phyloP scores from a whole-genome alignment of 2,329 filamentous ascomycete species.

The Trichoderma sp. region DNA sequence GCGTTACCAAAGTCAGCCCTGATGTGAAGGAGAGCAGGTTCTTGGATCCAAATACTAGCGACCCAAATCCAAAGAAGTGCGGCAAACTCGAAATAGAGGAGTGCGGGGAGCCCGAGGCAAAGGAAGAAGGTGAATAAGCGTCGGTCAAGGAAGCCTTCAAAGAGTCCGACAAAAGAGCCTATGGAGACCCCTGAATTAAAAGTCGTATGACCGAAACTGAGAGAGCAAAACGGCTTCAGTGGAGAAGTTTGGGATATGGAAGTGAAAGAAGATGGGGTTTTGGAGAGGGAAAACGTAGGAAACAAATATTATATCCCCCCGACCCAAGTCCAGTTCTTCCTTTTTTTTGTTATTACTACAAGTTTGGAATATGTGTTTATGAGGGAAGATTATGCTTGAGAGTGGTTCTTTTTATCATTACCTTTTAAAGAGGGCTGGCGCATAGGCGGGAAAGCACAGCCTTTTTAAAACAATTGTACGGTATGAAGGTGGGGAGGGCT shows the following conservation, averaged over 20 bases:
- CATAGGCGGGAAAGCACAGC: conserved; percentile 37
- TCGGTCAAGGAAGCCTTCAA: neutral
- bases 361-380: conserved; percentile 24
- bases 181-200: neutral
- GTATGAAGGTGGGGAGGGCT: conserved; percentile 30
- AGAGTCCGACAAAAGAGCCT: neutral
- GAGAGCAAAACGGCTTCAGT: neutral
- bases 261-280: neutral
- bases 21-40: neutral
- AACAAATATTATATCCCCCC: neutral
- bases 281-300: conserved; percentile 4
- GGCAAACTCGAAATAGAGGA: too few species aligned
- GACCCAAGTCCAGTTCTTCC: neutral
- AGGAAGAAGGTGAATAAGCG: neutral
- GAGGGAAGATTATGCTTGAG: conserved; percentile 25
- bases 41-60: too few species aligned
- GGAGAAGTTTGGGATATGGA: neutral
- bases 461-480: conserved; percentile 34
- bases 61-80: too few species aligned
- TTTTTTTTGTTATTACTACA: conserved; percentile 4
- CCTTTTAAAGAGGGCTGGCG: conserved; percentile 34
- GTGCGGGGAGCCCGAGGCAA: neutral
- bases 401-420: conserved; percentile 23
- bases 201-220: neutral
- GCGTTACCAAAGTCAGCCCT: neutral